phyloP scores from a whole-genome alignment of 2,329 filamentous ascomycete species.

The Colletotrichum sidae region DNA sequence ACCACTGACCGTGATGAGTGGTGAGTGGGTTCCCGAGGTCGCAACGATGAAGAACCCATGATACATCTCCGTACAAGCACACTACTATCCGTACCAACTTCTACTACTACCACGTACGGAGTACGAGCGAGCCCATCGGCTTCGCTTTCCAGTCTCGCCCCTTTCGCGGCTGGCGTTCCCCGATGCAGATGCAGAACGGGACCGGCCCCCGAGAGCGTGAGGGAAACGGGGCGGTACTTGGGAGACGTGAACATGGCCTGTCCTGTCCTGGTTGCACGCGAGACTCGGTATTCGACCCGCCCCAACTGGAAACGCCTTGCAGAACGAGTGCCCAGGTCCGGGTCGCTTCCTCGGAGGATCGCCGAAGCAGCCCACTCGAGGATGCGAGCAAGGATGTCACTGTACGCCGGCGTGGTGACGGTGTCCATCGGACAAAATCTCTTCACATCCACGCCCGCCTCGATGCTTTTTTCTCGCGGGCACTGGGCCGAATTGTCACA shows the following conservation, averaged over 20 bases:
- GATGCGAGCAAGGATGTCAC: not conserved
- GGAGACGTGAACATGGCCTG: slow-evolving; percentile 7
- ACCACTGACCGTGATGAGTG: too few species aligned
- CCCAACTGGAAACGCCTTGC: slow-evolving; percentile 3
- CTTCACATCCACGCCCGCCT: slow-evolving; percentile 19
- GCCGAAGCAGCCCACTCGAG: slow-evolving; percentile 20
- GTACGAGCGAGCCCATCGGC: slow-evolving; percentile 13
- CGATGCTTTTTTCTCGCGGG: slow-evolving; percentile 9
- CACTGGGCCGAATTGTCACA: slow-evolving; percentile 8
- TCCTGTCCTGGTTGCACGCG: slow-evolving; percentile 9
- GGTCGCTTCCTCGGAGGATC: slow-evolving; percentile 19
- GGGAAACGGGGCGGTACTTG: slow-evolving; percentile 16
- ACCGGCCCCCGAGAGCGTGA: not conserved
- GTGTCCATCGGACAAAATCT: slow-evolving; percentile 14
- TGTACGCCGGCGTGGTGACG: not conserved
- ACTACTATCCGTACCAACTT: too few species aligned
- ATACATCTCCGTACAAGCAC: not conserved
- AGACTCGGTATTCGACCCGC: slow-evolving; percentile 32
- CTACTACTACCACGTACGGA: not conserved
- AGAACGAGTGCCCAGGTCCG: too few species aligned
- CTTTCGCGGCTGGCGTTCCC: slow-evolving; percentile 18
- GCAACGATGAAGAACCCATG: not conserved
- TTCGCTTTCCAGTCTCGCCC: slow-evolving; percentile 18
- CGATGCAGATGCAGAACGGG: not conserved
- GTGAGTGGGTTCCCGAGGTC: too few species aligned